phyloP scores from a whole-genome alignment of 805 yeast genomes.

The Wickerhamiella qilinensis region DNA sequence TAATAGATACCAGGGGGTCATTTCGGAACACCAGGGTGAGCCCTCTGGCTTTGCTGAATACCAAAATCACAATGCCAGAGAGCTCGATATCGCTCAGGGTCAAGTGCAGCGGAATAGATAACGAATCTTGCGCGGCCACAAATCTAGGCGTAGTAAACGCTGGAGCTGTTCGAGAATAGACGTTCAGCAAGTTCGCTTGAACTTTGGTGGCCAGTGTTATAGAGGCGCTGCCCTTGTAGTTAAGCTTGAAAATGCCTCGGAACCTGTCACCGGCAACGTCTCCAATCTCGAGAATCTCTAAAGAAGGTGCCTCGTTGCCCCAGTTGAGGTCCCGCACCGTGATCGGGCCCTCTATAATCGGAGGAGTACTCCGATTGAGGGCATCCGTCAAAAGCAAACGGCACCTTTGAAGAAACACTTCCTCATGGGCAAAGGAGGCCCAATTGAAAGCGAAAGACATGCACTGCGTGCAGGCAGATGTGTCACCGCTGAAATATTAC shows the following conservation, averaged over 20 bases:
- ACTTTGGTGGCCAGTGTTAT: slow-evolving; percentile 63
- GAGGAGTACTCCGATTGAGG: slow-evolving; percentile 44
- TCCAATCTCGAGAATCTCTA: slow-evolving; percentile 71
- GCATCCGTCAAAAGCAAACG: slow-evolving; percentile 53
- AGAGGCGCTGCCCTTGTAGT: slow-evolving; percentile 59
- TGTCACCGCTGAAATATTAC: too few species aligned
- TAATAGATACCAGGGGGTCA: slow-evolving; percentile 73
- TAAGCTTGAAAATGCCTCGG: slow-evolving; percentile 66
- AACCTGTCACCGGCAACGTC: slow-evolving; percentile 62
- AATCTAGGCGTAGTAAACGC: slow-evolving; percentile 54
- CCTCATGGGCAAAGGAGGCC: slow-evolving; percentile 53
- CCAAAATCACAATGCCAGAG: slow-evolving; percentile 71
- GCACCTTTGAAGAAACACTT: slow-evolving; percentile 39
- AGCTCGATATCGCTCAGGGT: slow-evolving; percentile 55
- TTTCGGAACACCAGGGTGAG: slow-evolving; percentile 74
- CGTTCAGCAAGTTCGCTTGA: slow-evolving; percentile 70
- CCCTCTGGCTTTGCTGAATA: slow-evolving; percentile 67
- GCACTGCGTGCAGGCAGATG: too few species aligned
- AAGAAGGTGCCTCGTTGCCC: slow-evolving; percentile 57
- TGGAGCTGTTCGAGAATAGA: slow-evolving; percentile 31
- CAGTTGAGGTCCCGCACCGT: slow-evolving; percentile 52
- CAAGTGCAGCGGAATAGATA: slow-evolving; percentile 65
- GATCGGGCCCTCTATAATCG: slow-evolving; percentile 53
- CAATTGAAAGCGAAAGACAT: slow-evolving; percentile 75
- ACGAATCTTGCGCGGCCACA: slow-evolving; percentile 45